phyloP scores from a whole-genome alignment of 2,329 filamentous ascomycete genomes.

The Colletotrichum horii region DNA sequence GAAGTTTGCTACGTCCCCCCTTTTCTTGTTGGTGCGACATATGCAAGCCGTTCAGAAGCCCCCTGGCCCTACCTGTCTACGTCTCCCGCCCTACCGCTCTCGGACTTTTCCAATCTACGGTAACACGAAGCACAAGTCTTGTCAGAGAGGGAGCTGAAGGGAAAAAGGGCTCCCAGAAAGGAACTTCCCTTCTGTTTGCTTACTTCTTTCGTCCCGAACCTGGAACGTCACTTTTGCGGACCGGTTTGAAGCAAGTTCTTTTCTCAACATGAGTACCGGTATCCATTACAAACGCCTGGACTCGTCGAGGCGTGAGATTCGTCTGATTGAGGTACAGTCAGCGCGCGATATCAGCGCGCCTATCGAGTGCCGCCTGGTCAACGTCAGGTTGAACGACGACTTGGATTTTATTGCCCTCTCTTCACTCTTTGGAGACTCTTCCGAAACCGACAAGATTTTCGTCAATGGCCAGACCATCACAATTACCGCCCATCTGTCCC shows the following conservation, averaged over 20 bases:
- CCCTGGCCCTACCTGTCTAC: background rate
- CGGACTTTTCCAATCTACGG: background rate
- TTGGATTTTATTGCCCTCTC: constrained; percentile 34
- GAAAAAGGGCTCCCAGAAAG: background rate
- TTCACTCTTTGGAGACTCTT: constrained; percentile 31
- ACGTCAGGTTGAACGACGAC: constrained; percentile 28
- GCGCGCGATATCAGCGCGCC: constrained; percentile 30
- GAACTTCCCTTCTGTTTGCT: background rate
- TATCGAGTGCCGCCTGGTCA: constrained; percentile 37
- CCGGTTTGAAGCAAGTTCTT: background rate
- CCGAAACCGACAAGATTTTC: constrained; percentile 32
- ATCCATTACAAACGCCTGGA: constrained; percentile 24
- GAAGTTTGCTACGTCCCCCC: constrained; percentile 1
- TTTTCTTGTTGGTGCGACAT: constrained; percentile 12
- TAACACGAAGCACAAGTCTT: background rate
- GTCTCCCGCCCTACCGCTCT: background rate
- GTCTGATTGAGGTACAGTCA: constrained; percentile 37
- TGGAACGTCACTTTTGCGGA: background rate
- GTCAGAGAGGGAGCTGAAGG: background rate
- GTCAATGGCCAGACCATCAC: constrained; percentile 30
- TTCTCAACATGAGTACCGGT: background rate
- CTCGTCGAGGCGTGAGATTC: constrained; percentile 31
- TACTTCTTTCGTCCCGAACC: background rate
- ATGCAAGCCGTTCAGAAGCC: constrained; percentile 7
- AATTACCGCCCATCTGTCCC: constrained; percentile 31